phyloP scores from a whole-genome alignment of 75 land plant species.

The Selaginella tamariscina region DNA sequence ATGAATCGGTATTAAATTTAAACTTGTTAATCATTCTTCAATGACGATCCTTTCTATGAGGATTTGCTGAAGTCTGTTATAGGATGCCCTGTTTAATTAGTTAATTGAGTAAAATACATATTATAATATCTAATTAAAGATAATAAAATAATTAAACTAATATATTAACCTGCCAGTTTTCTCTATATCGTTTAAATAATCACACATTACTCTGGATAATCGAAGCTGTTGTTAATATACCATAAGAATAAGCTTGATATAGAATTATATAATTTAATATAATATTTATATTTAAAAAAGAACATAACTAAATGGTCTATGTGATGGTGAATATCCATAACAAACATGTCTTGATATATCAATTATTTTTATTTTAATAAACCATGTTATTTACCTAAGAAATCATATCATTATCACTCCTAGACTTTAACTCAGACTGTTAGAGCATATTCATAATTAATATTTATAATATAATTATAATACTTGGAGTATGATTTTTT shows the following conservation, averaged over 20 bases:
- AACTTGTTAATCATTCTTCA: slow-evolving; percentile 31
- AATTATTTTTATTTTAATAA: too few species aligned
- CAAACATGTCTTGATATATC: too few species aligned
- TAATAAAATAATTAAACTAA: background rate
- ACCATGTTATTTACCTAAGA: too few species aligned
- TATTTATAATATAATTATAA: too few species aligned
- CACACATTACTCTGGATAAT: slow-evolving; percentile 34
- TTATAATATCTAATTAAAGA: background rate
- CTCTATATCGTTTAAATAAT: slow-evolving; percentile 34
- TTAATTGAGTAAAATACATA: slow-evolving; percentile 7
- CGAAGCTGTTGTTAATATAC: slow-evolving; percentile 37
- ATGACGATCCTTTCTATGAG: slow-evolving; percentile 30
- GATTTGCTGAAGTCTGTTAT: slow-evolving; percentile 25
- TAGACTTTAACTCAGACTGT: too few species aligned
- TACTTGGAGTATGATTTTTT: too few species aligned
- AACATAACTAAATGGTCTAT: too few species aligned
- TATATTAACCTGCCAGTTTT: slow-evolving; percentile 35
- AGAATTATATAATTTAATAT: slow-evolving; percentile 32
- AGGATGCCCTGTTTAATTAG: slow-evolving; percentile 4
- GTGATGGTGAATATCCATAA: too few species aligned
- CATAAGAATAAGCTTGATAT: slow-evolving; percentile 26
- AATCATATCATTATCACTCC: too few species aligned
- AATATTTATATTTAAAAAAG: too few species aligned
- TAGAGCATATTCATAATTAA: too few species aligned
- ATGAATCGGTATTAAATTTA: slow-evolving; percentile 36